Conservation (phyloP, 2,329 filamentous ascomycete genomes). For the Aspergillus unguis region DNA sequence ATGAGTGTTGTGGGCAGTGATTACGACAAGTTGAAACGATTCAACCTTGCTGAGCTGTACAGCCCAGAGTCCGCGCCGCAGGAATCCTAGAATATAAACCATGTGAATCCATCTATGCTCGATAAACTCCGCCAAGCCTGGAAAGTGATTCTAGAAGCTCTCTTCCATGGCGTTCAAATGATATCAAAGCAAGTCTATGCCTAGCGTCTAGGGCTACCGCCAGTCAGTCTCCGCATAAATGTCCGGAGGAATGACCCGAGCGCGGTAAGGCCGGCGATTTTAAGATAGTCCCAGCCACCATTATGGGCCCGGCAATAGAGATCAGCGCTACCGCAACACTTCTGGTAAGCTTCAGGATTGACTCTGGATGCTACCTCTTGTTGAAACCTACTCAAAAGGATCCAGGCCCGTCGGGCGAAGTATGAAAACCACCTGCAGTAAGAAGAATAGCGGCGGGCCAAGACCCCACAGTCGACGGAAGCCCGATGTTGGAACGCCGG, state of each 20-base stretch:
- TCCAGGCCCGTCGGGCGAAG: too few relatives aligned
- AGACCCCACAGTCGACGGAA: slow-evolving; percentile 7
- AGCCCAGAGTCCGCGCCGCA: slow-evolving; percentile 42
- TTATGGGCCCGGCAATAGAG: not conserved
- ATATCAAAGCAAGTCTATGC: not conserved
- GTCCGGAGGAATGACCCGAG: slow-evolving; percentile 3
- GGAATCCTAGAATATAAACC: slow-evolving; percentile 10
- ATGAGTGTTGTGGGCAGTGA: slow-evolving; percentile 61
- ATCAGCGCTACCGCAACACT: not conserved
- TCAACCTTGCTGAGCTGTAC: slow-evolving; percentile 62
- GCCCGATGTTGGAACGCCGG: not conserved
- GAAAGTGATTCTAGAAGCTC: slow-evolving; percentile 3
- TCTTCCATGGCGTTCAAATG: not conserved
- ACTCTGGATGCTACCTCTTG: not conserved
- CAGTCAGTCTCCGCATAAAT: not conserved
- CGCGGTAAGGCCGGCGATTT: not conserved
- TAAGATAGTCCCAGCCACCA: not conserved
- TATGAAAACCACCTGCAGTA: not conserved
- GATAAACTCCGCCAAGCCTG: not conserved
- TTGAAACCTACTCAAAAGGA: slow-evolving; percentile 1
- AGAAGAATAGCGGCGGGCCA: slow-evolving; percentile 1
- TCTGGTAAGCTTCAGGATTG: not conserved
- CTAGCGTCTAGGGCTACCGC: not conserved
- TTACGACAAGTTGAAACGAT: slow-evolving; percentile 60
- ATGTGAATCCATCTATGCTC: not conserved